These are phyloP conservation scores for Lanmaoa rubissima DNA, from an alignment of 768 basidiomycete species.

Conservation along the genomic window DNA sequence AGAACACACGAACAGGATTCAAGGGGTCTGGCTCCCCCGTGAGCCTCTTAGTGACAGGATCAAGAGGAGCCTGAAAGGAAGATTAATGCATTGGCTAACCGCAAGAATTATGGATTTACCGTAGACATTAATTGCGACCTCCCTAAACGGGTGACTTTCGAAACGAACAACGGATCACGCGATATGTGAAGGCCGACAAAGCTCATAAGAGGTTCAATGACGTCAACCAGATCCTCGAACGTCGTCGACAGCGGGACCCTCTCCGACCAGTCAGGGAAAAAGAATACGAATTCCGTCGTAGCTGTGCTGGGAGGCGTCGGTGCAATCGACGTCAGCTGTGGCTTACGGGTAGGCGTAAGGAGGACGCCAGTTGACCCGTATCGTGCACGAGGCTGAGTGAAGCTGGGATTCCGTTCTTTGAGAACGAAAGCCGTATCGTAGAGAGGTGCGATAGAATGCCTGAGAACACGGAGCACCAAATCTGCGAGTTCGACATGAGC, in stretches of 20 bases:
- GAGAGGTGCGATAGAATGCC: slow-evolving; percentile 64
- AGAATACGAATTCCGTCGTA: slow-evolving; percentile 80
- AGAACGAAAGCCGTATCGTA: slow-evolving; percentile 51
- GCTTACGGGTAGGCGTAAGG: slow-evolving; percentile 54
- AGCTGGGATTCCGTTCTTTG: slow-evolving; percentile 63
- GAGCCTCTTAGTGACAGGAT: slow-evolving; percentile 62
- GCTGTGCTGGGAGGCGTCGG: slow-evolving; percentile 80
- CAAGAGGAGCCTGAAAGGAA: slow-evolving; percentile 41
- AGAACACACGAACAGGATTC: slow-evolving; percentile 69
- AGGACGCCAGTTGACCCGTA: slow-evolving; percentile 58
- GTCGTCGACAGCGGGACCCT: slow-evolving; percentile 62
- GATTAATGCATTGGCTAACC: slow-evolving; percentile 4
- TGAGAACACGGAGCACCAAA: slow-evolving; percentile 74
- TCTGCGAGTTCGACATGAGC: slow-evolving; percentile 84
- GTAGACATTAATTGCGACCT: slow-evolving; percentile 58
- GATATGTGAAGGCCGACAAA: slow-evolving; percentile 81
- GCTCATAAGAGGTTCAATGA: slow-evolving; percentile 76
- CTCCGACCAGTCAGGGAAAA: slow-evolving; percentile 83
- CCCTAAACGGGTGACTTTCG: slow-evolving; percentile 79
- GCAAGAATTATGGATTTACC: slow-evolving; percentile 34
- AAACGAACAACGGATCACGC: slow-evolving; percentile 73
- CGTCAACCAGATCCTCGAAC: slow-evolving; percentile 67
- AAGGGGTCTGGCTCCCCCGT: slow-evolving; percentile 51
- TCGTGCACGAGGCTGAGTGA: slow-evolving; percentile 59
- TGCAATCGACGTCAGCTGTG: slow-evolving; percentile 68